Evolutionary conservation across 768 basidiomycete species (phyloP).

Genomic region (Suillus decipiens): DNA sequence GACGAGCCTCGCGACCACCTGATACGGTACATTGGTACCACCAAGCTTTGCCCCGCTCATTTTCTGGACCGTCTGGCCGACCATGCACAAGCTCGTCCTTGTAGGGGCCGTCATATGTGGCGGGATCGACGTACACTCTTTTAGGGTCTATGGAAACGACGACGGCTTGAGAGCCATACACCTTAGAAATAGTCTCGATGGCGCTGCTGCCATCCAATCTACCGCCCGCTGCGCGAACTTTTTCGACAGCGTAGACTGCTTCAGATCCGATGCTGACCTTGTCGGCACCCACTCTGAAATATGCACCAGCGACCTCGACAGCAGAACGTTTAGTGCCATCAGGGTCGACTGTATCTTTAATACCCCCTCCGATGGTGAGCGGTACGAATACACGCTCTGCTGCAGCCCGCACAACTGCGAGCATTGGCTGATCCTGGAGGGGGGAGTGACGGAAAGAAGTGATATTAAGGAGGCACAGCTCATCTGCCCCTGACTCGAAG

Average conservation of each 20-base stretch:
- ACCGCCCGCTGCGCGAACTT: conserved; percentile 53
- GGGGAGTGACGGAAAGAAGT: conserved; percentile 98
- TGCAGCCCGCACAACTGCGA: conserved; percentile 88
- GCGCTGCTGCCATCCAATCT: conserved; percentile 73
- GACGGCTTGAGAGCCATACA: conserved; percentile 95
- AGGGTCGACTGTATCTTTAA: conserved; percentile 94
- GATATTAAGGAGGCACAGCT: conserved; percentile 97
- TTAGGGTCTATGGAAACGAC: conserved; percentile 97
- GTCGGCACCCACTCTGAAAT: conserved; percentile 97
- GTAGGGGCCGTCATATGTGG: conserved; percentile 69
- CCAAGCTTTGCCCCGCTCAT: conserved; percentile 79
- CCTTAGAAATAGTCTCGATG: conserved; percentile 88
- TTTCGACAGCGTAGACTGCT: conserved; percentile 93
- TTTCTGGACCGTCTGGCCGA: conserved; percentile 44
- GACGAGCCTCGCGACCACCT: conserved; percentile 83
- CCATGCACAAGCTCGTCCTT: conserved; percentile 58
- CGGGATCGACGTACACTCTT: conserved; percentile 73
- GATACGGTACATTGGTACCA: conserved; percentile 99
- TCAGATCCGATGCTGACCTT: conserved; percentile 98
- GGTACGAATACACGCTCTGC: conserved; percentile 93
- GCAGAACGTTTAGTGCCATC: conserved; percentile 88
- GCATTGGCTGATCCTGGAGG: conserved; percentile 95
- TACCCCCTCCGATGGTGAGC: conserved; percentile 97
- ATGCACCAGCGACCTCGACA: conserved; percentile 91
- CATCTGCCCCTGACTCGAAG: conserved; percentile 88